Evolutionary conservation across 2,329 filamentous ascomycete species (phyloP), one percentile per base, ranked within the genome.

Genomic region (Arthroderma uncinatum): DNA sequence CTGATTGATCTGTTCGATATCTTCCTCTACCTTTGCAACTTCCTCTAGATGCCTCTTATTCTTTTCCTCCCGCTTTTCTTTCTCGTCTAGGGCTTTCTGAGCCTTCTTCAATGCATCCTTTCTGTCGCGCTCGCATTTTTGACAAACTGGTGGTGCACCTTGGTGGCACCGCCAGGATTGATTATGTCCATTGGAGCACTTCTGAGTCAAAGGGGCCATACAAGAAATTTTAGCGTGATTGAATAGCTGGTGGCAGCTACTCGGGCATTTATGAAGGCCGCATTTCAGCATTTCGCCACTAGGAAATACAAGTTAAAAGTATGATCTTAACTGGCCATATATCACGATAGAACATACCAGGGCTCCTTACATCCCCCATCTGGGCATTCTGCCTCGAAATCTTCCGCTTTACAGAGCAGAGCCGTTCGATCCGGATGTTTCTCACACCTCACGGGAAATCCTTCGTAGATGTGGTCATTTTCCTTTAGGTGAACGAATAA

Each of bases 351-450:
- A 14, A 70, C 76, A 67, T 71, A 84, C 82, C 86, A 90, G 19
- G 74, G 74, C 53, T 81, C 73, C 0, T 72, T 71, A 60, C 86
- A 90, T 0, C 87, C 87, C 3, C 87, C 86, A 64, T 90, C 84
- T 0, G 86, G 86, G 39, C 80, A 85, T 16, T 78, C 68, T 0
- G 59, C 65, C 2, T 82, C 78, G 63, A 90, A 90, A 42, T 87
- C 81, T 0, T 76, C 66, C 0, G 78, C 76, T 0, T 66, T 66
- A 1, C 66, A 68, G 0, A 89, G 62, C 0, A 82, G 36, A 0
- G 74, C 71, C 0, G 60, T 73, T 16, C 66, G 75, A 0, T 79
- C 67, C 0, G 79, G 79, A 62, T 88, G 85, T 16, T 76, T 76
- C 59, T 83, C 76, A 58, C 85, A 88, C 6, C 71, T 68, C 0